phyloP scores from a whole-genome alignment of 805 yeast genomes.

The Kodamaea restingae region DNA sequence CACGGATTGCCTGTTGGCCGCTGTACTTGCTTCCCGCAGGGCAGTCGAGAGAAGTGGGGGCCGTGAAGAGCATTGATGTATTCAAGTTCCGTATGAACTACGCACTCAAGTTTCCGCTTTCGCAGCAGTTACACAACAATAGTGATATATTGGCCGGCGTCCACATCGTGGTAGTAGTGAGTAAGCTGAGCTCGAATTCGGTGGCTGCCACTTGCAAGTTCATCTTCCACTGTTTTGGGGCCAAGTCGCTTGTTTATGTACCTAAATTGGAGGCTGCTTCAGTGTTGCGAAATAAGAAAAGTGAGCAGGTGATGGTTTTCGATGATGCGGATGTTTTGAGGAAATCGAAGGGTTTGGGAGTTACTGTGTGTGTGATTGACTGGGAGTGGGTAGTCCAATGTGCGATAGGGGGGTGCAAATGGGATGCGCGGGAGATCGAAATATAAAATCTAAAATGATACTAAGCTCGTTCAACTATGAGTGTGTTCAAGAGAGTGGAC shows the following conservation, averaged over 20 bases:
- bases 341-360: background rate
- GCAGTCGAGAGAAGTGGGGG: constrained; percentile 44
- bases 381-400: constrained; percentile 73
- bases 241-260: constrained; percentile 16
- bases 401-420: constrained; percentile 35
- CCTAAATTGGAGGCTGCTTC: background rate
- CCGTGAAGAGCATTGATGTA: constrained; percentile 48
- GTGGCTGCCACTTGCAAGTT: constrained; percentile 37
- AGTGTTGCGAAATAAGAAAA: background rate
- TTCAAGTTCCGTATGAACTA: constrained; percentile 39
- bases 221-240: constrained; percentile 46
- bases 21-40: constrained; percentile 72
- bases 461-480: too few species aligned
- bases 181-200: constrained; percentile 18
- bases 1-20: constrained; percentile 38
- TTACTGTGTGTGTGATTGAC: constrained; percentile 25
- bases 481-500: too few species aligned
- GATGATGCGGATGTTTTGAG: constrained; percentile 1
- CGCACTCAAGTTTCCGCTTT: constrained; percentile 24
- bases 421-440: constrained; percentile 1
- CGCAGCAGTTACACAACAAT: constrained; percentile 43
- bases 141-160: constrained; percentile 26
- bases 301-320: constrained; percentile 9
- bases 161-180: constrained; percentile 34
- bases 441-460: too few species aligned